Percentiles rank a stretch among this genome's conserved stretches.
Conservation (phyloP, 2,329 filamentous ascomycete genomes). For the Monilinia vaccinii-corymbosi region DNA sequence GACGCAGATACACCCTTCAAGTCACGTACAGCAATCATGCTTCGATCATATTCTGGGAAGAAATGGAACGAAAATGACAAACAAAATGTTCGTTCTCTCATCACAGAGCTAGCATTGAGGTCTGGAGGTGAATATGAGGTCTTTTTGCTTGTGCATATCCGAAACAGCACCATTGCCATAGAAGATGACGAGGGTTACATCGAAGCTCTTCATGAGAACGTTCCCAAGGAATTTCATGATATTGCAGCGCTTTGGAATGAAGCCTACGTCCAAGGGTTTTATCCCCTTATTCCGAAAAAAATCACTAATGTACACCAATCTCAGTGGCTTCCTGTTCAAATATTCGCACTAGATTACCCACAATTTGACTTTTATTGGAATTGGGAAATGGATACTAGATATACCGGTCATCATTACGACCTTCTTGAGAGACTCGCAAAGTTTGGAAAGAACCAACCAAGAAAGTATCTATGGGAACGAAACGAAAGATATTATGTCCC, state of each 20-base stretch:
- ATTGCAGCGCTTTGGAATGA: conserved; percentile 71
- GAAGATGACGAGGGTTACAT: conserved; percentile 52
- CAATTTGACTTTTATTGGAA: conserved; percentile 54
- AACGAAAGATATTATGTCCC: conserved; percentile 67
- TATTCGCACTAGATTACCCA: conserved; percentile 65
- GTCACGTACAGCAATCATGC: conserved; percentile 59
- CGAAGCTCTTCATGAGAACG: conserved; percentile 48
- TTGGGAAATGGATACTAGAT: conserved; percentile 76
- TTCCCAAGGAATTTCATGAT: conserved; percentile 60
- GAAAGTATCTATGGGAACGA: conserved; percentile 65
- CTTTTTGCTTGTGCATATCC: conserved; percentile 71
- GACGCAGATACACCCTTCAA: not conserved
- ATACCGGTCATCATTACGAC: conserved; percentile 75
- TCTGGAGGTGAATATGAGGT: conserved; percentile 76
- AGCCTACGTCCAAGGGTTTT: conserved; percentile 64
- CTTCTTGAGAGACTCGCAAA: conserved; percentile 56
- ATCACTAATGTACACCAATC: conserved; percentile 24
- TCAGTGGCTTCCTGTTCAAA: conserved; percentile 56
- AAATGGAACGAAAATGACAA: conserved; percentile 71
- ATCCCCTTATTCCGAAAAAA: conserved; percentile 58
- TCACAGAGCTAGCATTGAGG: conserved; percentile 66
- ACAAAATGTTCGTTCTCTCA: conserved; percentile 67
- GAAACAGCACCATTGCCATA: conserved; percentile 48
- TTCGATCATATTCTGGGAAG: conserved; percentile 69
- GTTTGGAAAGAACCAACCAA: conserved; percentile 59